Base-by-base conservation (phyloP, 2,329 filamentous ascomycete species). In the Diaporthe sp. region DNA sequence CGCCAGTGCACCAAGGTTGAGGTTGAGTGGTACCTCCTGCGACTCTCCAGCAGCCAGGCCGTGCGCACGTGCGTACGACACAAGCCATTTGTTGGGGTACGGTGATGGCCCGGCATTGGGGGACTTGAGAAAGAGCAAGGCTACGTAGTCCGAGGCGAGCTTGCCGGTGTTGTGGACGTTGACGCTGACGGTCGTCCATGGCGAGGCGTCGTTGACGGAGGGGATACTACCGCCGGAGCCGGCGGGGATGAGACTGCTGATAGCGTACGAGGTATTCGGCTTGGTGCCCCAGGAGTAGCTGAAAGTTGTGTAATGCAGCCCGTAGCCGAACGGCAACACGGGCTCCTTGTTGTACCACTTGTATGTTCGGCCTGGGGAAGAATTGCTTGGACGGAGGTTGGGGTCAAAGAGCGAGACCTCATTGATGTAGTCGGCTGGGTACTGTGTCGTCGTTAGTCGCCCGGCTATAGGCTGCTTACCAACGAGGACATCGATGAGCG, bases 271-370 rank as follows among this genome's bases (percentile, higher is more conserved):
- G 31, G 7, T 37, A 22, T 58, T 37, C 55, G 55, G 55, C 55
- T 22, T 58, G 55, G 34, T 17, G 55, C 8, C 19, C 55, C 55
- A 58, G 3, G 55, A 58, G 19, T 34, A n/a, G 31, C 55, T 90
- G 76, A 91, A 91, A 44, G 82, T 88, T 1, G 89, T 91, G 81
- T 91, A 91, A 79, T 90, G 88, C 75, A 91, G 79, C 0, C 89
- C 90, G 76, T 85, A 85, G 4, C 89, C 90, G 75, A 90, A 92
- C 0, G 86, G 84, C 71, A 87, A 83, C 8, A 90, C 83, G 0
- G 86, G 84, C 25, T 82, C 81, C 44, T 85, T 84, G 6, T 84
- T 83, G 79, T 89, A 92, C 89, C 89, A 92, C 77, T 86, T 87
- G 78, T 92, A 90, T 0, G 89, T 91, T 13, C 88, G 83, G 39